Percentiles rank a stretch among this genome's conserved stretches.
Conservation (phyloP, 2,329 filamentous ascomycete genomes). For the Fusarium multiceps region DNA sequence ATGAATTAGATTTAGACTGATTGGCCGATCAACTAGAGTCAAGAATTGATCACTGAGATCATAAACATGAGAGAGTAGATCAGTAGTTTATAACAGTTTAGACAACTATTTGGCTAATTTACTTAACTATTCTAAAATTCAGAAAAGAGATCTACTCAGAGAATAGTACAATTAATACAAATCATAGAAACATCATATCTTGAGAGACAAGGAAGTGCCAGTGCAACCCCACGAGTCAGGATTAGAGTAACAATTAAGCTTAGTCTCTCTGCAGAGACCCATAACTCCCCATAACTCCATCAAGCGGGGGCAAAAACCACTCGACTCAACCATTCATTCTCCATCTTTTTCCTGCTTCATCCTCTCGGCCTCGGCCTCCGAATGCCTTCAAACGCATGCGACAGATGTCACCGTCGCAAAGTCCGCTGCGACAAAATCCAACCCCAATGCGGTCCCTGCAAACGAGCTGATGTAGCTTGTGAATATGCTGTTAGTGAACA, state of each 20-base stretch:
- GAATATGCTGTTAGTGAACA: slow-evolving; percentile 50
- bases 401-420: slow-evolving; percentile 56
- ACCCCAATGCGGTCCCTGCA: slow-evolving; percentile 52
- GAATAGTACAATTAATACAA: background rate
- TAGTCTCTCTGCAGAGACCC: slow-evolving; percentile 1
- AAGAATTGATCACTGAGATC: background rate
- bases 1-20: background rate
- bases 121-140: no score
- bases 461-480: slow-evolving; percentile 50
- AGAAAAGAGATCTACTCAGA: no score
- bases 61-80: no score
- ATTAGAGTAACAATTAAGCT: slow-evolving; percentile 32
- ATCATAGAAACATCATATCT: background rate
- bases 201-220: no score
- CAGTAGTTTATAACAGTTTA: accelerated
- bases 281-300: slow-evolving; percentile 19
- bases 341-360: background rate
- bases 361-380: slow-evolving; percentile 34
- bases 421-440: slow-evolving; percentile 54
- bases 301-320: slow-evolving; percentile 26
- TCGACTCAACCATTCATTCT: background rate
- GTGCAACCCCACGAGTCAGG: slow-evolving; percentile 26
- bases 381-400: slow-evolving; percentile 49
- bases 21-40: background rate
- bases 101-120: background rate